Percentiles rank a stretch among this genome's conserved stretches.
These are phyloP conservation scores for Dioszegia hungarica DNA, from an alignment of 768 basidiomycete genomes.

Conservation along the genomic window DNA sequence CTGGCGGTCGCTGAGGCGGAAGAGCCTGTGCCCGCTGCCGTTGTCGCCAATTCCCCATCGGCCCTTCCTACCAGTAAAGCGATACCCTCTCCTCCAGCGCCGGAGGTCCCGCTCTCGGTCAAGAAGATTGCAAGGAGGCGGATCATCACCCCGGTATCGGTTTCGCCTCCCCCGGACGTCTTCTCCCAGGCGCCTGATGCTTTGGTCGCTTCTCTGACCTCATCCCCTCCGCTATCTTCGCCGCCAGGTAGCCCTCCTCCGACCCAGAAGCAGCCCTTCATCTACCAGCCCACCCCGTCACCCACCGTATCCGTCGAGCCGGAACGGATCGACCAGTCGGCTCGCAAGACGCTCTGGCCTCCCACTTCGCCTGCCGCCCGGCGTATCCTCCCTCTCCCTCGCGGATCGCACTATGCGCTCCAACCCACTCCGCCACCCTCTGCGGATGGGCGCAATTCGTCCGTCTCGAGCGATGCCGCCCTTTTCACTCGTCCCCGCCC, in stretches of 20 bases:
- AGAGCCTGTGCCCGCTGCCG: no score
- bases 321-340: not conserved
- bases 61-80: no score
- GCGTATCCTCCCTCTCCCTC: not conserved
- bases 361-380: not conserved
- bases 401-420: conserved; percentile 12
- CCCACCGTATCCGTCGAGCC: conserved; percentile 1
- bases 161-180: not conserved
- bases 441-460: conserved; percentile 8
- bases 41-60: no score
- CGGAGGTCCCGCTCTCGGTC: no score
- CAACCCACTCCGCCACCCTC: conserved; percentile 19
- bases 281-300: conserved; percentile 4
- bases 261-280: no score
- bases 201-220: not conserved
- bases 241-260: not conserved
- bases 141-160: not conserved
- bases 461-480: conserved; percentile 6
- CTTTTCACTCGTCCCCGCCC: conserved; percentile 10
- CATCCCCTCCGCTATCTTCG: not conserved
- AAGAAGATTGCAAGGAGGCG: not conserved
- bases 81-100: no score
- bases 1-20: no score
- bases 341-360: not conserved
- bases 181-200: not conserved